Percentiles rank a stretch among this genome's conserved stretches.
phyloP scores from a whole-genome alignment of 768 basidiomycete species.

The Tricholoma furcatifolium region DNA sequence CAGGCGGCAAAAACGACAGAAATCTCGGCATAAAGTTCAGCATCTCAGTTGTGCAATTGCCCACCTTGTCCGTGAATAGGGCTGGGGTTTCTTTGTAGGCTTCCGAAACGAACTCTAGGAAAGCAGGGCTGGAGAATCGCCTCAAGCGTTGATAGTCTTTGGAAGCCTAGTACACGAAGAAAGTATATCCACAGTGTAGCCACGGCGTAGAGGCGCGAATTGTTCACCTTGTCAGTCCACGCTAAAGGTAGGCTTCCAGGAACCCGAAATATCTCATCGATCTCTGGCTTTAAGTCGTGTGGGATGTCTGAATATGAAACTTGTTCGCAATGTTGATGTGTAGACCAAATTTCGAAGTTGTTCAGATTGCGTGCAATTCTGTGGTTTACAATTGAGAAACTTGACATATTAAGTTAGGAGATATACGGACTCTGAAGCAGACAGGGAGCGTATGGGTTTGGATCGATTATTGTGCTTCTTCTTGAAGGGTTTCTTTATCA shows the following conservation, averaged over 20 bases:
- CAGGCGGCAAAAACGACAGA: conserved; percentile 43
- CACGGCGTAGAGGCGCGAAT: not conserved
- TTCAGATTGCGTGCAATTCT: conserved; percentile 50
- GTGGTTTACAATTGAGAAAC: not conserved
- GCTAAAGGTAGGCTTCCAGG: conserved; percentile 32
- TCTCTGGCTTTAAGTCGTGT: conserved; percentile 31
- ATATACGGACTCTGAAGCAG: conserved; percentile 44
- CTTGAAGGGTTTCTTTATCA: conserved; percentile 7
- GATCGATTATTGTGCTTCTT: conserved; percentile 13
- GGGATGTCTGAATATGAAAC: conserved; percentile 47
- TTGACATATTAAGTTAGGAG: not conserved
- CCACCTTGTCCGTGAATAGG: conserved; percentile 35
- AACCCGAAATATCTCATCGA: conserved; percentile 38
- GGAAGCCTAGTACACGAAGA: conserved; percentile 19
- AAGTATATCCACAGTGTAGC: not conserved
- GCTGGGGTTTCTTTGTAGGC: conserved; percentile 29
- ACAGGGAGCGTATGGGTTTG: conserved; percentile 32
- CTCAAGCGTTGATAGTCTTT: conserved; percentile 23
- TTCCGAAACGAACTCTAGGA: conserved; percentile 30
- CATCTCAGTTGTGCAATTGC: conserved; percentile 12
- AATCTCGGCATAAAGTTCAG: conserved; percentile 35
- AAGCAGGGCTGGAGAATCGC: conserved; percentile 19
- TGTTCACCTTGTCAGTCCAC: conserved; percentile 42
- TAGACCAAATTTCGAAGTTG: conserved; percentile 51
- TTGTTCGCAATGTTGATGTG: conserved; percentile 48